Evolutionary conservation across 2,329 filamentous ascomycete species (phyloP).

Genomic region (Scytalidium sp.): DNA sequence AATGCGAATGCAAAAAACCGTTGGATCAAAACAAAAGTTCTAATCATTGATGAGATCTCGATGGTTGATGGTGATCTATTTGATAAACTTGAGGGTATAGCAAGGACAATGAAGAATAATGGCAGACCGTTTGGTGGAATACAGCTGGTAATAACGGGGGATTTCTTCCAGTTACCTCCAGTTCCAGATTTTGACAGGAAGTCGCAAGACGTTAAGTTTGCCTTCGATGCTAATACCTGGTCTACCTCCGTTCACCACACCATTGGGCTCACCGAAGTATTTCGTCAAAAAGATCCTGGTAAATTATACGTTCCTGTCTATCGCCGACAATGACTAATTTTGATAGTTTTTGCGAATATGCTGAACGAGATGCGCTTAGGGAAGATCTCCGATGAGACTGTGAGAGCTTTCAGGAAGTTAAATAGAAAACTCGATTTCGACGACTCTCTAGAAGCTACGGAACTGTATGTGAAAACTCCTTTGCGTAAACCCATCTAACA

Average conservation of each 20-base stretch:
- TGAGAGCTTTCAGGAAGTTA: slow-evolving; percentile 72
- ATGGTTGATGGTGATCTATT: slow-evolving; percentile 99
- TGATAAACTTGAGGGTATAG: slow-evolving; percentile 90
- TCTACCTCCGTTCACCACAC: slow-evolving; percentile 90
- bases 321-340: neutral
- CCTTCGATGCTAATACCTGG: slow-evolving; percentile 92
- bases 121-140: slow-evolving; percentile 93
- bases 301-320: slow-evolving; percentile 22
- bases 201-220: slow-evolving; percentile 71
- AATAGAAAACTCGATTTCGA: slow-evolving; percentile 68
- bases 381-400: slow-evolving; percentile 71
- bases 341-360: slow-evolving; percentile 80
- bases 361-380: slow-evolving; percentile 97
- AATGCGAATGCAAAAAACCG: slow-evolving; percentile 85
- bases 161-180: slow-evolving; percentile 96
- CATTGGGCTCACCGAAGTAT: slow-evolving; percentile 91
- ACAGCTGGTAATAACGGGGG: slow-evolving; percentile 90
- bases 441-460: slow-evolving; percentile 78
- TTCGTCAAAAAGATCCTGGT: slow-evolving; percentile 86
- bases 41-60: slow-evolving; percentile 93
- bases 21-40: slow-evolving; percentile 83
- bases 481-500: slow-evolving; percentile 15
- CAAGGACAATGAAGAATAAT: slow-evolving; percentile 82
- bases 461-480: slow-evolving; percentile 55
- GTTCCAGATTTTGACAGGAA: slow-evolving; percentile 71